Percentiles rank a stretch among this genome's conserved stretches.
phyloP scores from a whole-genome alignment of 192 early-diverging fungal species.

The Geranomyces variabilis region DNA sequence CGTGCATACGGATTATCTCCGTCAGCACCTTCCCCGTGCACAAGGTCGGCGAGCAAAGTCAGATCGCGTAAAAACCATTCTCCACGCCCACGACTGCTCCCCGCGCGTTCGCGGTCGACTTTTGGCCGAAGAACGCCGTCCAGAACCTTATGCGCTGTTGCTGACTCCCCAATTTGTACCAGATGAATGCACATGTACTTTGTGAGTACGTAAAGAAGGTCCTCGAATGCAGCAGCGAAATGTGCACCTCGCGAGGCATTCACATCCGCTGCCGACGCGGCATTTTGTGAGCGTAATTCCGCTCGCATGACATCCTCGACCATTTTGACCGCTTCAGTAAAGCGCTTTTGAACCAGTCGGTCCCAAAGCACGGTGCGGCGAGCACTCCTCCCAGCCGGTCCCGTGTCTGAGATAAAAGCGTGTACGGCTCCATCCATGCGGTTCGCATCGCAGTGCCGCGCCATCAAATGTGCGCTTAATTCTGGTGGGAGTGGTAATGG shows the following conservation, averaged over 20 bases:
- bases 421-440: background rate
- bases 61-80: conserved; percentile 46
- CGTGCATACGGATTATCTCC: conserved; percentile 34
- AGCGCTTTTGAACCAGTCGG: conserved; percentile 20
- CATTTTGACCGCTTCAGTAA: conserved; percentile 37
- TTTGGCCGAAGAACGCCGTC: conserved; percentile 36
- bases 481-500: conserved; percentile 15
- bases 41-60: conserved; percentile 5
- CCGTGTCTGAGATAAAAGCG: background rate
- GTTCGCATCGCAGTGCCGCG: background rate
- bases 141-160: conserved; percentile 36
- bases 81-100: conserved; percentile 30
- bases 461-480: background rate
- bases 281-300: conserved; percentile 1
- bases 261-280: background rate
- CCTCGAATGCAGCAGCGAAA: conserved; percentile 43
- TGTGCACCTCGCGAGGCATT: background rate
- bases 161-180: conserved; percentile 15
- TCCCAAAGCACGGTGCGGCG: conserved; percentile 12
- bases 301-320: conserved; percentile 28
- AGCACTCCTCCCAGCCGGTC: background rate
- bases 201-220: conserved; percentile 49
- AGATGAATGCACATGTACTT: conserved; percentile 49
- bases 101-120: conserved; percentile 39
- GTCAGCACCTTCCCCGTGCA: background rate